Conservation (phyloP, 495 filamentous ascomycete genomes). For the Cenococcum geophilum region DNA sequence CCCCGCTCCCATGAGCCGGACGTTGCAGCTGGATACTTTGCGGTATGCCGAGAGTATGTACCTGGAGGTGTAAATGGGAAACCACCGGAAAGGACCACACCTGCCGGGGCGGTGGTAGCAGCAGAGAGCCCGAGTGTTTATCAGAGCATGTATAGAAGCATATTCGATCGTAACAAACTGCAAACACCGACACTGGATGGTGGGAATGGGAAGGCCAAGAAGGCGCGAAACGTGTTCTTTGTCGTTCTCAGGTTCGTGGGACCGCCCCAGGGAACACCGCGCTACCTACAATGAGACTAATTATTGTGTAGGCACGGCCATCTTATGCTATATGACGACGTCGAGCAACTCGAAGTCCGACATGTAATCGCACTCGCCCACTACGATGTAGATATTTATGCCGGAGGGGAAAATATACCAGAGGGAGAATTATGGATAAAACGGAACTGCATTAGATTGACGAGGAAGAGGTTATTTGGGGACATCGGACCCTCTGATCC, state of each 20-base stretch:
- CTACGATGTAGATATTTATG: slow-evolving; percentile 79
- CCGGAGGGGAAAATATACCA: slow-evolving; percentile 65
- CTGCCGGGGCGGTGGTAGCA: slow-evolving; percentile 62
- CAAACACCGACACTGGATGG: slow-evolving; percentile 43
- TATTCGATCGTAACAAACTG: slow-evolving; percentile 76
- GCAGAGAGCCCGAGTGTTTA: slow-evolving; percentile 87
- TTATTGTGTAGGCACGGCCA: slow-evolving; percentile 69
- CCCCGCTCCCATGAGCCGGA: slow-evolving; percentile 56
- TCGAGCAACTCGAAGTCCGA: slow-evolving; percentile 81
- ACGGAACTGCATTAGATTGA: slow-evolving; percentile 85
- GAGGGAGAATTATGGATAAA: slow-evolving; percentile 95
- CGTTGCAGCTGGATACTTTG: slow-evolving; percentile 88
- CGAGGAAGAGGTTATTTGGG: slow-evolving; percentile 53
- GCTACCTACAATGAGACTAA: slow-evolving; percentile 10
- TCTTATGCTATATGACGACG: slow-evolving; percentile 93
- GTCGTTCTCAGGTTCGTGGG: slow-evolving; percentile 70
- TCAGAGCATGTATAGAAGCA: slow-evolving; percentile 92
- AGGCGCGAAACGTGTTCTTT: slow-evolving; percentile 85
- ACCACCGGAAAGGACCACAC: slow-evolving; percentile 81
- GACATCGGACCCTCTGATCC: slow-evolving; percentile 50
- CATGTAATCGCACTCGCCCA: slow-evolving; percentile 90
- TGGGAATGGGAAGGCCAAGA: slow-evolving; percentile 58
- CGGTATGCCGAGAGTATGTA: slow-evolving; percentile 86
- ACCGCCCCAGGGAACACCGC: neutral
- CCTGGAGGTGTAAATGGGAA: slow-evolving; percentile 86